Conservation (phyloP, 2,329 filamentous ascomycete species). For the Zarea fungicola region DNA sequence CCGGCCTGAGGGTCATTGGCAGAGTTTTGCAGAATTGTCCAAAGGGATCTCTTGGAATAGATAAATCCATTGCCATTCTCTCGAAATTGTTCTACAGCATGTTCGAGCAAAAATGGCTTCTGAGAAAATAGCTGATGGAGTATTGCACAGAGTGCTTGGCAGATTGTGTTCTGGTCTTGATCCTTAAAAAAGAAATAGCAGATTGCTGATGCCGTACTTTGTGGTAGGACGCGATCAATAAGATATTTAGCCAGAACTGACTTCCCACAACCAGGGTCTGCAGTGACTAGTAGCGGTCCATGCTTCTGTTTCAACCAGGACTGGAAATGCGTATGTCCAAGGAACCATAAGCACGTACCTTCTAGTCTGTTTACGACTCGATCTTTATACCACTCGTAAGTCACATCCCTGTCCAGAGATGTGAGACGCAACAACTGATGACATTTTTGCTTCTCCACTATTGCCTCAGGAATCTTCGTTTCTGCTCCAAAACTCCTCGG, state of each 20-base stretch:
- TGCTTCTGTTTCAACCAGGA: constrained; percentile 24
- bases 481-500: not conserved
- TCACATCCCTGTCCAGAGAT: not conserved
- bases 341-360: constrained; percentile 30
- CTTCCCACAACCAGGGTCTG: constrained; percentile 36
- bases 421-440: constrained; percentile 17
- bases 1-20: constrained; percentile 23
- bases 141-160: constrained; percentile 33
- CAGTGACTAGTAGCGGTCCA: constrained; percentile 30
- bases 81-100: constrained; percentile 25
- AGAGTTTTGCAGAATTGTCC: constrained; percentile 27
- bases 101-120: constrained; percentile 24
- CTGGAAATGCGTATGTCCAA: constrained; percentile 24
- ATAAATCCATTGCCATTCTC: constrained; percentile 24
- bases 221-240: constrained; percentile 22
- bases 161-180: constrained; percentile 29
- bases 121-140: constrained; percentile 34
- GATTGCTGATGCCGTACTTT: constrained; percentile 20
- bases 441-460: not conserved
- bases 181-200: constrained; percentile 43
- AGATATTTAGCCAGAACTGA: constrained; percentile 32
- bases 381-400: constrained; percentile 28
- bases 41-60: constrained; percentile 25
- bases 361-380: constrained; percentile 20
- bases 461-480: not conserved